Evolutionary conservation across 805 yeast species (phyloP), one percentile per base, ranked within the genome.

Genomic region (Deakozyma indianensis): DNA sequence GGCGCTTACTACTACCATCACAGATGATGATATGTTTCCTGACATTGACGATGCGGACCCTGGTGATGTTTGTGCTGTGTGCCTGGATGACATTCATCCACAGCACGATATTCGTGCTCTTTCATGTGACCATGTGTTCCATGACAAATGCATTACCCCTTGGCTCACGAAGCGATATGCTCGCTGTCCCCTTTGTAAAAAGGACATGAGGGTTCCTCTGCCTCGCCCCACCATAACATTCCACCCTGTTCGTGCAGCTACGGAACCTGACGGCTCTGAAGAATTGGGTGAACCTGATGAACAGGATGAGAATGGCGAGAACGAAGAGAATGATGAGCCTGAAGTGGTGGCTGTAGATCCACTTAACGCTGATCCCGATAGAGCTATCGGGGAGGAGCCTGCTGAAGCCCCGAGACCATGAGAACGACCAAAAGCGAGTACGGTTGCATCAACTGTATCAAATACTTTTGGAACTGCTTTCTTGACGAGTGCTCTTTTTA

Each of bases 171-270:
- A 74, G 50, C 67, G 90, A 52, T 71, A 81, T 42, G 88, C 87
- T 0, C 79, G 85, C 53, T 84, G 95, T 58, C 94, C 95, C 4
- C 76, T 80, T 68, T 84, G 95, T 61, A 82, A 83, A 64, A 80
- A 27, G 86, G 38, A 32, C 18, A 32, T 32, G 38, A 7, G 38
- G 4, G 38, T n/a, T 5, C 38, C 38, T 5, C 5, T 32, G 11
- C 38, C 38, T 9, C 9, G 18, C 20, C 38, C 38, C 38, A 32
- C 38, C 16, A 32, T 32, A 5, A 32, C 38, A n/a, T 32, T 32
- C 16, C 38, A 7, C 18, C 14, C 28, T 25, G 14, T 14, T 9
- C 7, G 14, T 14, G 14, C 7, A 7, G 28, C 28, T 9, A n/a
- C n/a, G n/a, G n/a, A n/a, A n/a, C n/a, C n/a, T n/a, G n/a, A n/a